These are phyloP conservation scores for Gossypium australe DNA, from an alignment of 345 rosid genomes.

Conservation along the genomic window DNA sequence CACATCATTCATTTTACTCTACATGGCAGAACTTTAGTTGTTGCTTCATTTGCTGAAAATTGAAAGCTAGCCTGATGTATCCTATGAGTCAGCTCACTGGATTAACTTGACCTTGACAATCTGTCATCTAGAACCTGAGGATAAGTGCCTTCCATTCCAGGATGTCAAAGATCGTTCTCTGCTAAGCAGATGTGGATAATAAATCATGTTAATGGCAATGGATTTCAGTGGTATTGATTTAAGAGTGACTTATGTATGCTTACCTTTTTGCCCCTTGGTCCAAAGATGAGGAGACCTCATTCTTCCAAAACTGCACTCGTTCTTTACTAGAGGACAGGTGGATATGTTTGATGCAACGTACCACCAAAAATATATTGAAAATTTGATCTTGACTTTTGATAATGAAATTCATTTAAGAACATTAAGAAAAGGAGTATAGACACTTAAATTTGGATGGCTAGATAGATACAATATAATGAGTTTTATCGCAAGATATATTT, in stretches of 20 bases:
- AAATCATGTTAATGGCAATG: background rate
- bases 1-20: background rate
- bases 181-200: constrained; percentile 2
- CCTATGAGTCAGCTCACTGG: background rate
- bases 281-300: background rate
- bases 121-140: constrained; percentile 1
- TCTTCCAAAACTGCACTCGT: background rate
- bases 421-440: background rate
- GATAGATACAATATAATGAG: background rate
- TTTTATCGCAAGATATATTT: background rate
- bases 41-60: background rate
- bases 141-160: constrained; percentile 1
- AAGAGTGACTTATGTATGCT: background rate
- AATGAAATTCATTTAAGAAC: background rate
- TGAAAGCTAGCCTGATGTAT: background rate
- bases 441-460: background rate
- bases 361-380: background rate
- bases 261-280: background rate
- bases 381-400: background rate
- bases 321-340: background rate
- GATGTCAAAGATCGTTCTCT: background rate
- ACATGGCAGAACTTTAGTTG: background rate
- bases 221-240: background rate
- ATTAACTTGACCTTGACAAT: background rate
- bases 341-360: background rate